Conservation (phyloP, 2,329 filamentous ascomycete genomes). For the Penicillium thymicola region DNA sequence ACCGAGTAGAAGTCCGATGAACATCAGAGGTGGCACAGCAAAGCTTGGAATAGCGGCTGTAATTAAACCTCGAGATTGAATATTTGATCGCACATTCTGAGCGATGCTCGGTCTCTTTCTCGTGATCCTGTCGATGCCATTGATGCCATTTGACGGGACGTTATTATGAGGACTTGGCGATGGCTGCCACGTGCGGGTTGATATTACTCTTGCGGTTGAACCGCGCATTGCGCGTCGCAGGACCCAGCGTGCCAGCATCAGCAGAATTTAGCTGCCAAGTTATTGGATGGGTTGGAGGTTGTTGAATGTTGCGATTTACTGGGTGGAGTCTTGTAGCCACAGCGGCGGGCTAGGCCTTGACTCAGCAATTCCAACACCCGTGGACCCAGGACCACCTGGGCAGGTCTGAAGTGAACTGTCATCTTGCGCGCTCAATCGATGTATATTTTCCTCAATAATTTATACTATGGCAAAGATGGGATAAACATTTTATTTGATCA, state of each 20-base stretch:
- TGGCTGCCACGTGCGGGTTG: background rate
- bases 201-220: background rate
- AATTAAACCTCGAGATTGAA: constrained; percentile 12
- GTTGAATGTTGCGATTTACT: background rate
- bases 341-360: background rate
- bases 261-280: background rate
- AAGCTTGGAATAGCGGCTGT: constrained; percentile 40
- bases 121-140: background rate
- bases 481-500: no score
- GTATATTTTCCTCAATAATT: no score
- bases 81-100: background rate
- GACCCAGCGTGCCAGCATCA: constrained; percentile 2
- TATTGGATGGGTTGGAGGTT: background rate
- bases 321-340: background rate
- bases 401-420: no score
- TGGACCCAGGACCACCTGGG: no score
- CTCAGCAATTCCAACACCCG: background rate
- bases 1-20: constrained; percentile 61
- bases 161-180: background rate
- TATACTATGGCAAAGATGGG: background rate
- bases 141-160: background rate
- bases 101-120: background rate
- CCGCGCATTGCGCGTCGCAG: constrained; percentile 1
- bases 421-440: background rate
- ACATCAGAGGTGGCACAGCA: constrained; percentile 65